These are phyloP conservation scores for Pseudopithomyces chartarum DNA, from an alignment of 2,329 filamentous ascomycete genomes.

Conservation along the genomic window DNA sequence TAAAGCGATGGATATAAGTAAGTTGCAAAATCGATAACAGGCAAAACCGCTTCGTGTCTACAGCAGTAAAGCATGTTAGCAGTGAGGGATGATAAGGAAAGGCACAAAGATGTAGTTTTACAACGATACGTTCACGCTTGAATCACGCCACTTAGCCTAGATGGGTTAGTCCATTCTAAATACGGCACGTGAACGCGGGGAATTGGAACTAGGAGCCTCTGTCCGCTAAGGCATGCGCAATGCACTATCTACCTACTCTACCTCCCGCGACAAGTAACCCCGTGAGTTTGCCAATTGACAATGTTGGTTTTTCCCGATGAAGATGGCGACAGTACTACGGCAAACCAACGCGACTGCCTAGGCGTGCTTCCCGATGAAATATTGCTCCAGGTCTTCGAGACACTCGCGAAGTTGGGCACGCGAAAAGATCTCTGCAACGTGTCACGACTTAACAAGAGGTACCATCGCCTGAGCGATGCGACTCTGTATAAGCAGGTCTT, in stretches of 20 bases:
- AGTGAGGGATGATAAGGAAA: too few relatives aligned
- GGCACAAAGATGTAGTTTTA: background rate
- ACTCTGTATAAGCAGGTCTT: slow-evolving; percentile 38
- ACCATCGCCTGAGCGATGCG: slow-evolving; percentile 37
- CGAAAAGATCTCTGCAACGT: slow-evolving; percentile 33
- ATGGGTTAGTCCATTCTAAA: background rate
- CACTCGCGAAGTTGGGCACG: slow-evolving; percentile 28
- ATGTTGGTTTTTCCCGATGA: slow-evolving; percentile 12
- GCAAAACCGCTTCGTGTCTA: too few relatives aligned
- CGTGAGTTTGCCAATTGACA: background rate
- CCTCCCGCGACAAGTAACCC: background rate
- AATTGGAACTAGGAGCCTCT: background rate
- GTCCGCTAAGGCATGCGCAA: background rate
- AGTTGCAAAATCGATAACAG: too few relatives aligned
- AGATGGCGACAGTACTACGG: background rate
- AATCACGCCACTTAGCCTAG: background rate
- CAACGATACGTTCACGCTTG: background rate
- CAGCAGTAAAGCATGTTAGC: too few relatives aligned
- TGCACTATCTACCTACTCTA: background rate
- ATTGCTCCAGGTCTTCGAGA: slow-evolving; percentile 38
- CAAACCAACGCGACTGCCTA: slow-evolving; percentile 17
- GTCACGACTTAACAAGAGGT: slow-evolving; percentile 35
- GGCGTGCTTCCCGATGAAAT: slow-evolving; percentile 34
- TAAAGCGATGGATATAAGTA: too few relatives aligned
- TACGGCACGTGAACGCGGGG: background rate